phyloP scores from a whole-genome alignment of 345 rosid genomes.

The Cardamine occulta region DNA sequence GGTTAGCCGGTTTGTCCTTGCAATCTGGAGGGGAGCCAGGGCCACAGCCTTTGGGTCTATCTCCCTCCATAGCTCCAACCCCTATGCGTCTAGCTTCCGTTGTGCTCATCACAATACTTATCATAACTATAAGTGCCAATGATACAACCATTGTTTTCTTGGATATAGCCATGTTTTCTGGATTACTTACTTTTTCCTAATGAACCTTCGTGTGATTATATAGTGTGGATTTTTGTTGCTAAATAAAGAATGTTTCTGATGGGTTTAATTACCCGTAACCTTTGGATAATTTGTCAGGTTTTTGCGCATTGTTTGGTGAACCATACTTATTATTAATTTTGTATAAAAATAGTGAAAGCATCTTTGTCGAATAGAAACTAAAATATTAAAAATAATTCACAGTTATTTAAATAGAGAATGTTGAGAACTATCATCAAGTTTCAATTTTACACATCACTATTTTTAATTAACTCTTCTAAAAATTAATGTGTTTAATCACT shows the following conservation, averaged over 20 bases:
- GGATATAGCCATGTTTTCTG: slow-evolving; percentile 14
- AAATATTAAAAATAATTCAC: no score
- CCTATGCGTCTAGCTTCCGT: slow-evolving; percentile 1
- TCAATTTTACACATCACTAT: no score
- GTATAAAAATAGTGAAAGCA: slow-evolving; percentile 17
- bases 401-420: background rate
- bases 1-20: background rate
- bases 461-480: no score
- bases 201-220: slow-evolving; percentile 2
- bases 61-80: background rate
- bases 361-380: no score
- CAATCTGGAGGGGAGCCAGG: background rate
- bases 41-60: background rate
- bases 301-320: slow-evolving; percentile 17
- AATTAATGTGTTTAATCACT: no score
- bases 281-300: slow-evolving; percentile 13
- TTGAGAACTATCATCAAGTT: no score
- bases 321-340: background rate
- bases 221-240: slow-evolving; percentile 11
- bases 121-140: slow-evolving; percentile 3
- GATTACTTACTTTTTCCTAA: background rate
- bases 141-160: slow-evolving; percentile 1
- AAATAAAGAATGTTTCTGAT: slow-evolving; percentile 27
- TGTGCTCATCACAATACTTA: slow-evolving; percentile 18
- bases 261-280: background rate